phyloP scores from a whole-genome alignment of 345 rosid genomes.

The Nephelium lappaceum region DNA sequence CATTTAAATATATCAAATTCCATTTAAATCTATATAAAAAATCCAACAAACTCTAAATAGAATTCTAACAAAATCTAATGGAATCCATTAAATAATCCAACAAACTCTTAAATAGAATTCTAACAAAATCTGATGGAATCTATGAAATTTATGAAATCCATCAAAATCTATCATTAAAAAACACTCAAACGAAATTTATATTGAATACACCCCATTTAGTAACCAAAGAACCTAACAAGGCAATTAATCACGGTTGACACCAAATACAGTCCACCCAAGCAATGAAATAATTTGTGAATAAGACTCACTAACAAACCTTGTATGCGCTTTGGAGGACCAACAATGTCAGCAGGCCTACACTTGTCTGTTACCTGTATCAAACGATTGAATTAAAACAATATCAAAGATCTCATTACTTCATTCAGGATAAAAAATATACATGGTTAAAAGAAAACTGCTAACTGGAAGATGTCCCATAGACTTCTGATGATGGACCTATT shows the following conservation, averaged over 20 bases:
- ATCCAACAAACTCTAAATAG: too few relatives aligned
- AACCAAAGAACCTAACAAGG: slow-evolving; percentile 83
- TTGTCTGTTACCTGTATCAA: slow-evolving; percentile 73
- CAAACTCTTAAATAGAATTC: too few relatives aligned
- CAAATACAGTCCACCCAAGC: slow-evolving; percentile 3
- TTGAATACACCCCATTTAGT: too few relatives aligned
- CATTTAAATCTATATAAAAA: too few relatives aligned
- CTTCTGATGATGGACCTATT: slow-evolving; percentile 26
- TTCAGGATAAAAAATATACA: slow-evolving; percentile 6
- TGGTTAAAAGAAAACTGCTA: slow-evolving; percentile 50
- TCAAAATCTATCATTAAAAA: too few relatives aligned
- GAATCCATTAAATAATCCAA: too few relatives aligned
- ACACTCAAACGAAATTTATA: too few relatives aligned
- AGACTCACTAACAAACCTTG: slow-evolving; percentile 55
- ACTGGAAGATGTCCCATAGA: slow-evolving; percentile 32
- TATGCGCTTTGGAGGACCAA: slow-evolving; percentile 45
- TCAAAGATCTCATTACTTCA: slow-evolving; percentile 2
- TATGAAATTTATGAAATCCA: too few relatives aligned
- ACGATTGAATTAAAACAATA: slow-evolving; percentile 17
- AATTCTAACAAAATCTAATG: too few relatives aligned
- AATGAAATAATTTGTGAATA: neutral
- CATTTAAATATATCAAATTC: too few relatives aligned
- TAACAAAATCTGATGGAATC: too few relatives aligned
- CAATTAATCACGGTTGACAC: slow-evolving; percentile 21
- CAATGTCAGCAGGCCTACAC: slow-evolving; percentile 37